Conservation (phyloP, 768 basidiomycete genomes). For the Agrocybe chaxingu region DNA sequence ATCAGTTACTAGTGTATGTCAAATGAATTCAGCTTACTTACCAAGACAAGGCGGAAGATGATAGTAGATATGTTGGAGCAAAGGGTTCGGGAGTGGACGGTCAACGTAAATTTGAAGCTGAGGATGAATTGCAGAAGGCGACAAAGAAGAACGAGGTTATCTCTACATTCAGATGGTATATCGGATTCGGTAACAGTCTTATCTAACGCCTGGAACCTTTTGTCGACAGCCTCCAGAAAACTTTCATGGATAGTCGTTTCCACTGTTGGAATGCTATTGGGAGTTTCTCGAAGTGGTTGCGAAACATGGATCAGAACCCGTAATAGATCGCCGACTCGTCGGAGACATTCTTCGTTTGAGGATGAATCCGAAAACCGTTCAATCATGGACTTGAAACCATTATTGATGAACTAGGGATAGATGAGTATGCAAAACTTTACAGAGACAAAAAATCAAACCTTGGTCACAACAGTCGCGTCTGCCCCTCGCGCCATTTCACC, state of each 20-base stretch:
- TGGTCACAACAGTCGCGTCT: slow-evolving; percentile 60
- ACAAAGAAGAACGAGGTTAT: slow-evolving; percentile 52
- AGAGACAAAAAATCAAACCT: slow-evolving; percentile 38
- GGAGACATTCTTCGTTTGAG: slow-evolving; percentile 33
- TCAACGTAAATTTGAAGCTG: slow-evolving; percentile 62
- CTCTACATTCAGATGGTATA: slow-evolving; percentile 20
- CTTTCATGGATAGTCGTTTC: slow-evolving; percentile 55
- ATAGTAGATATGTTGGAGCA: slow-evolving; percentile 37
- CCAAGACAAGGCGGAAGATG: slow-evolving; percentile 51
- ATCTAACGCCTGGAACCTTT: slow-evolving; percentile 41
- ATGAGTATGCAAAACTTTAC: slow-evolving; percentile 1
- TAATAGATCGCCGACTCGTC: slow-evolving; percentile 62
- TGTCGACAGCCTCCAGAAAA: slow-evolving; percentile 47
- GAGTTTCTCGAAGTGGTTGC: slow-evolving; percentile 54
- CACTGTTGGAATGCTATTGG: slow-evolving; percentile 41
- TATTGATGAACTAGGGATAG: slow-evolving; percentile 64
- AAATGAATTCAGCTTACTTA: slow-evolving; percentile 28
- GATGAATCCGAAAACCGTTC: slow-evolving; percentile 42
- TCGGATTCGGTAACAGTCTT: slow-evolving; percentile 26
- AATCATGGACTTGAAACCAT: slow-evolving; percentile 63
- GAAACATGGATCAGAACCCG: slow-evolving; percentile 68
- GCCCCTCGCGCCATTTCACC: slow-evolving; percentile 79
- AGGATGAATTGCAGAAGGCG: slow-evolving; percentile 74
- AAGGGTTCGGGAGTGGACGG: slow-evolving; percentile 42
- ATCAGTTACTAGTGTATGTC: neutral